phyloP scores from a whole-genome alignment of 306 rosid genomes.

The Echinosophora koreensis region DNA sequence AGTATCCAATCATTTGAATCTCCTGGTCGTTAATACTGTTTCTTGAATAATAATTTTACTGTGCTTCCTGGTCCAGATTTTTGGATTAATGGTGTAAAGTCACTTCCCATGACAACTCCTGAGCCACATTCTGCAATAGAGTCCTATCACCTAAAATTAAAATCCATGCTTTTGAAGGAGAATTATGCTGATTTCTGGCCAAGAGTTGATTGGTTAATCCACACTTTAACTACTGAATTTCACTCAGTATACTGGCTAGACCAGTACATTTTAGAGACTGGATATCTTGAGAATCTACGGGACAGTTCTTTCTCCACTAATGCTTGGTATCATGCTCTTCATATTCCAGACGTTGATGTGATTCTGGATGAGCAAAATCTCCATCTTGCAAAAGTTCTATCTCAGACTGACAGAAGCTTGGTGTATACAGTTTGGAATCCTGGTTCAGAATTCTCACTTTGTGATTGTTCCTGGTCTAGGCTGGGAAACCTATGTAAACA shows the following conservation, averaged over 20 bases:
- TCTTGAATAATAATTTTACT: conserved; percentile 36
- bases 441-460: conserved; percentile 81
- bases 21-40: conserved; percentile 10
- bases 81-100: conserved; percentile 72
- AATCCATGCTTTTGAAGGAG: conserved; percentile 68
- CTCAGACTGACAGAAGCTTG: conserved; percentile 70
- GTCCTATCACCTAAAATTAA: conserved; percentile 73
- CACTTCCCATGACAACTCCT: conserved; percentile 66
- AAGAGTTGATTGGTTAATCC: conserved; percentile 79
- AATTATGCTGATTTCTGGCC: conserved; percentile 57
- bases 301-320: conserved; percentile 60
- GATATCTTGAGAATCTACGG: conserved; percentile 63
- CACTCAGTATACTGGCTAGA: conserved; percentile 78
- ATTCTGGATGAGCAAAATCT: conserved; percentile 72
- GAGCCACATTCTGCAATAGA: conserved; percentile 76
- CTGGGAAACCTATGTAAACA: conserved; percentile 82
- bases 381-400: conserved; percentile 69
- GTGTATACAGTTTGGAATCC: conserved; percentile 77
- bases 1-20: conserved; percentile 19
- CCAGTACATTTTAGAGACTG: conserved; percentile 71
- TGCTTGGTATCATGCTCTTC: conserved; percentile 76
- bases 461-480: conserved; percentile 83
- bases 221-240: conserved; percentile 69
- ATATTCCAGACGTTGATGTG: conserved; percentile 74
- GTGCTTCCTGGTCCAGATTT: conserved; percentile 61